Evolutionary conservation across 2,329 filamentous ascomycete species (phyloP).

Genomic region (Neophaeococcomyces aloes): DNA sequence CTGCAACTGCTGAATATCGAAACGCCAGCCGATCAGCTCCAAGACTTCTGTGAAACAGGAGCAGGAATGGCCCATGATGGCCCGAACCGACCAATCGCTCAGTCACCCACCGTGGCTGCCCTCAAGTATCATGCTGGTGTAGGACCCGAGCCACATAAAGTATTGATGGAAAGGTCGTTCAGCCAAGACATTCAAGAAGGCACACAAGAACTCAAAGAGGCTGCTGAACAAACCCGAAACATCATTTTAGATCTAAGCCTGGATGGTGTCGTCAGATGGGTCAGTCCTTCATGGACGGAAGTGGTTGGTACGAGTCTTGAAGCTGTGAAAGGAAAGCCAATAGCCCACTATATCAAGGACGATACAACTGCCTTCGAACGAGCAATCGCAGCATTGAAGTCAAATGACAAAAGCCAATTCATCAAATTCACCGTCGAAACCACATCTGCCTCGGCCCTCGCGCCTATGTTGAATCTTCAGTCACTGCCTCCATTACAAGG

Average conservation of each 20-base stretch:
- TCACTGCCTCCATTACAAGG: conserved; percentile 10
- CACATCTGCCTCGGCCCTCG: conserved; percentile 58
- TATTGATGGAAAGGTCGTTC: conserved; percentile 50
- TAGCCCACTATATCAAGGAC: conserved; percentile 70
- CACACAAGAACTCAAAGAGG: conserved; percentile 85
- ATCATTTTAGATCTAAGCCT: conserved; percentile 90
- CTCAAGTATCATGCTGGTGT: conserved; percentile 34
- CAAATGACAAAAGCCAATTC: conserved; percentile 86
- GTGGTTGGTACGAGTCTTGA: conserved; percentile 72
- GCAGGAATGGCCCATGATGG: conserved; percentile 34
- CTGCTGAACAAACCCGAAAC: conserved; percentile 91
- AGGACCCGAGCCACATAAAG: conserved; percentile 15
- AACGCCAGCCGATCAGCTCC: conserved; percentile 7
- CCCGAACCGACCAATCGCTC: conserved; percentile 29
- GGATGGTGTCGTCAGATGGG: conserved; percentile 85
- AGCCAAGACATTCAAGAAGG: conserved; percentile 89
- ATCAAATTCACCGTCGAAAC: conserved; percentile 67
- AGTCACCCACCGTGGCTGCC: conserved; percentile 35
- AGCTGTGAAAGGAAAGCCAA: conserved; percentile 62
- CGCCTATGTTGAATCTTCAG: conserved; percentile 24
- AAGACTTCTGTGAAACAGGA: neutral
- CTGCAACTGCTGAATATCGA: neutral
- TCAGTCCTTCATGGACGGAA: conserved; percentile 90
- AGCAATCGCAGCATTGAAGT: conserved; percentile 76
- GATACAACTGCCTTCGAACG: conserved; percentile 73